Evolutionary conservation across 2,329 filamentous ascomycete species (phyloP), one percentile per base, ranked within the genome.

Genomic region (Fusarium denticulatum): DNA sequence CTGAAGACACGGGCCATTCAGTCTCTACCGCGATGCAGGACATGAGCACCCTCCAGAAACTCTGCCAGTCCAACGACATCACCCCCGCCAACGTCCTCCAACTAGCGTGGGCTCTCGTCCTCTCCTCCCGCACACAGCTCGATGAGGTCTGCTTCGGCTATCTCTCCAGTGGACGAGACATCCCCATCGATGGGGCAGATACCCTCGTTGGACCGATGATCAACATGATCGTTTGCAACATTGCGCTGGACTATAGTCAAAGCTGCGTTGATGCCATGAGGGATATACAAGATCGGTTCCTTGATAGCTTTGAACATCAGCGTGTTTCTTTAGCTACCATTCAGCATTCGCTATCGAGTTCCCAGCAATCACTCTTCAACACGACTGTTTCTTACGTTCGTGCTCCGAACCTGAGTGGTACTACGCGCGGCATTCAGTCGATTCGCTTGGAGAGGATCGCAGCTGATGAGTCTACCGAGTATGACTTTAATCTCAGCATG

Each of bases 401-500:
- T 0, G 42, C 56, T 2, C 56, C 56, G 4, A 39, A 59, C 6
- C 15, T 59, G 7, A 36, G 56, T 3, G 24, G 24, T 9, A 32
- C 20, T 2, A 24, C 43, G 12, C 20, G 24, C 0, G 37, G 15
- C 0, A 28, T 36, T 3, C 40, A 50, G 43, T 59, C 56, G 0
- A 50, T 59, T 16, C 32, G 32, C 1, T 18, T 59, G 18, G 56
- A 59, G 32, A 59, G 56, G 20, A 50, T 59, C 10, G 40, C 56
- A 13, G 56, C 56, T 30, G 56, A 59, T 37, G 42, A 59, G 32
- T 59, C 56, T 1, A 59, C 56, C 22, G 56, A 59, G 15, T 59
- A 59, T 39, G 56, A 59, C 56, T 59, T 59, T 11, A 59, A 59
- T 18, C 56, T 59, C 14, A 59, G 56, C 20, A 59, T 59, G 56